Percentiles rank a stretch among this genome's conserved stretches.
These are phyloP conservation scores for Lepidium africanum DNA, from an alignment of 345 rosid genomes.

Conservation along the genomic window DNA sequence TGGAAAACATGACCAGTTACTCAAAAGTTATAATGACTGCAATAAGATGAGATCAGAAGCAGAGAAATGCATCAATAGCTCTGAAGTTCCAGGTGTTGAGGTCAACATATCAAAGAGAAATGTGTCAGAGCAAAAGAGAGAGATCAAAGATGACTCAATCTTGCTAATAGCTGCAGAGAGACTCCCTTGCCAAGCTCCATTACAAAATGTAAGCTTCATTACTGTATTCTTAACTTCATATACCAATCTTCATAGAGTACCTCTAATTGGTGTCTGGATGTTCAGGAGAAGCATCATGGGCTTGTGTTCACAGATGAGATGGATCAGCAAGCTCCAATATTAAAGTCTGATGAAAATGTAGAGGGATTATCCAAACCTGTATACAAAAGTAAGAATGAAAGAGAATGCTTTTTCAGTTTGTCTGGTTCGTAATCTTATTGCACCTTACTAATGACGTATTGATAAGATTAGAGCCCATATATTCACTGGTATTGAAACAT, in stretches of 20 bases:
- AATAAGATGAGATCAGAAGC: conserved; percentile 30
- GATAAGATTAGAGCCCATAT: neutral
- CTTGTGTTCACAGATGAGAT: conserved; percentile 9
- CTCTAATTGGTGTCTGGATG: neutral
- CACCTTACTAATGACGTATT: neutral
- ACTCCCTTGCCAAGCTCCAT: conserved; percentile 23
- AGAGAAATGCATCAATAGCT: conserved; percentile 22
- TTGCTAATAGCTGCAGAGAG: conserved; percentile 20
- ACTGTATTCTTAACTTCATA: neutral
- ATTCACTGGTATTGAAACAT: neutral
- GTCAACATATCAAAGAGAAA: conserved; percentile 13
- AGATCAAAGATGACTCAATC: conserved; percentile 28
- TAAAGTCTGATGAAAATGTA: neutral
- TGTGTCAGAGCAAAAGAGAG: conserved; percentile 24
- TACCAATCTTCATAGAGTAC: neutral
- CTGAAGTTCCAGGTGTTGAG: conserved; percentile 22
- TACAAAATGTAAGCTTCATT: conserved; percentile 41
- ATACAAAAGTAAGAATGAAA: neutral
- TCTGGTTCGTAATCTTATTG: neutral
- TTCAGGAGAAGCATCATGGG: conserved; percentile 29
- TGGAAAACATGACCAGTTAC: conserved; percentile 28
- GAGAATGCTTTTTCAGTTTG: neutral
- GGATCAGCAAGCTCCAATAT: conserved; percentile 25
- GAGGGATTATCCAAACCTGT: neutral
- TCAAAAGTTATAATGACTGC: conserved; percentile 16